Evolutionary conservation across 2,329 filamentous ascomycete genomes (phyloP).

Genomic region (Karstenula rhodostoma): DNA sequence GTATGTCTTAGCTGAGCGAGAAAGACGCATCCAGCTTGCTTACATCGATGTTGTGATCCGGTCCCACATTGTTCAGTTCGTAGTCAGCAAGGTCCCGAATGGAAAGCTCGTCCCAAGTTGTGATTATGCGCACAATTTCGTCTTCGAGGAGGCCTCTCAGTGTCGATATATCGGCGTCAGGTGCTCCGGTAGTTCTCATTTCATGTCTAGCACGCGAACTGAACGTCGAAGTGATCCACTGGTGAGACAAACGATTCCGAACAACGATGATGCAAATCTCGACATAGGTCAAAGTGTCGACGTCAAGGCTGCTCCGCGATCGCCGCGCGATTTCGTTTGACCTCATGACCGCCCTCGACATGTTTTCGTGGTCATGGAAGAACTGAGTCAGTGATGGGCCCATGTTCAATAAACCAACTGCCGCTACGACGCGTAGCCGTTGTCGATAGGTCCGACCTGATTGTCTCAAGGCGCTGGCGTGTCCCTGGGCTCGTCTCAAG

Average conservation of each 20-base stretch:
- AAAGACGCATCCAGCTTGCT: no score
- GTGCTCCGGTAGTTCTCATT: neutral
- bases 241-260: conserved; percentile 11
- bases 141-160: neutral
- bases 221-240: conserved; percentile 5
- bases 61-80: conserved; percentile 21
- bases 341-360: neutral
- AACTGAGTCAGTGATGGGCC: neutral
- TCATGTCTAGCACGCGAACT: neutral
- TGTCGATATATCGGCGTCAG: neutral
- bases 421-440: conserved; percentile 1
- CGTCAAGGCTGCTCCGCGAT: neutral
- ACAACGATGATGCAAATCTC: conserved; percentile 7
- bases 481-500: neutral
- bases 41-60: conserved; percentile 21
- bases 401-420: neutral
- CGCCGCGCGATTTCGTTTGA: neutral
- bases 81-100: neutral
- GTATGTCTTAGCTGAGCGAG: no score
- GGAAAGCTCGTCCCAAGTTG: neutral
- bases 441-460: neutral
- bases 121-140: conserved; percentile 2
- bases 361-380: conserved; percentile 9
- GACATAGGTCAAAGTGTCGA: conserved; percentile 12
- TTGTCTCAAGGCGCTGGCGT: neutral